Base-by-base conservation (phyloP, 2,329 filamentous ascomycete genomes). In the Seiridium unicorne region DNA sequence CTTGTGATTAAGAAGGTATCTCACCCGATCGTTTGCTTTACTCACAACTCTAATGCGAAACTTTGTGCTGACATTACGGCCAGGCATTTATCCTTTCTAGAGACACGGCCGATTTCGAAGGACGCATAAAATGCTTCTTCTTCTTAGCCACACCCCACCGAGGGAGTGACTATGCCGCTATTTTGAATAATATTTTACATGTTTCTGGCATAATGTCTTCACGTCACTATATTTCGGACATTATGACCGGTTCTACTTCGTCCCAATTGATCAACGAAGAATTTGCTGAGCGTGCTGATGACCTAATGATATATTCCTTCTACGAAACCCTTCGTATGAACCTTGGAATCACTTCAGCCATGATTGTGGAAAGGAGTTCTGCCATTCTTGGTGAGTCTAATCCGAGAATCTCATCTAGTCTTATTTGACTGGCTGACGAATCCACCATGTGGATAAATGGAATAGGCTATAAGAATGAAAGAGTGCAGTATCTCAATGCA, bases 81-180 rank as follows among this genome's bases (percentile, higher is more conserved):
- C 10, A 61, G 65, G 4, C 72, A 64, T 48, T 48, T 49, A 68
- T 66, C 9, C 54, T 72, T 4, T 64, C 67, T 9, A 62, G 55
- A 51, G 49, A 69, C 3, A 55, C 18, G 58, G 26, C 36, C 59
- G 3, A 53, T 58, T 10, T 70, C 58, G 55, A 58, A n/a, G 46
- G 46, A n/a, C 65, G 69, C 13, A 66, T 72, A 5, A 63, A 63
- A 38, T 64, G 63, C 42, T 70, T 76, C 5, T 70, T 70, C 62
- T 76, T 76, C 61, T 64, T 76, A 6, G 71, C 72, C 1, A 75
- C 74, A 3, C 74, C 74, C 1, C 74, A 76, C 55, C 60, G 70
- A 10, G 74, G 73, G 0, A 71, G 73, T 1, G 64, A 74, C 46
- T 68, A 66, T 47, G 70, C 71, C 2, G 58, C 62, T 18, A 61